Conservation (phyloP, 257 asterid genomes). For the Scutellaria minor region DNA sequence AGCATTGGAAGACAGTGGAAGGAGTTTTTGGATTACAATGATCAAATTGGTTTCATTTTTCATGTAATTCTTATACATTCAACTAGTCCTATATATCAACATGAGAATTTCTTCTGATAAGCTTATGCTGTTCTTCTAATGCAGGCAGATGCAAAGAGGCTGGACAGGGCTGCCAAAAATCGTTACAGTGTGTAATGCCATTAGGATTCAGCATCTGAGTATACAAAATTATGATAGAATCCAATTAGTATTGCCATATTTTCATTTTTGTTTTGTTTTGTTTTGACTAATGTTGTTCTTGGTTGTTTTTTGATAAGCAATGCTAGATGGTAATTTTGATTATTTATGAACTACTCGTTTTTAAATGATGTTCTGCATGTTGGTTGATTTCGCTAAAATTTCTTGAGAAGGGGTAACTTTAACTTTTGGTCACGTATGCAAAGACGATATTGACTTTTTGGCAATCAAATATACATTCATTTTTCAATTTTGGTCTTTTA, state of each 20-base stretch:
- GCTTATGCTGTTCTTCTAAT: slow-evolving; percentile 9
- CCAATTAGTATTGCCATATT: not conserved
- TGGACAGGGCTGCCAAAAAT: slow-evolving; percentile 63
- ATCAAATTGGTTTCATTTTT: slow-evolving; percentile 68
- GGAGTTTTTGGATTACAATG: slow-evolving; percentile 80
- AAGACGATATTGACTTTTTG: no score
- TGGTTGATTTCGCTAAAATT: no score
- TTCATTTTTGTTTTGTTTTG: not conserved
- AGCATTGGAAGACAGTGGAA: slow-evolving; percentile 96
- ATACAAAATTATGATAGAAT: not conserved
- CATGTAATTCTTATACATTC: slow-evolving; percentile 55
- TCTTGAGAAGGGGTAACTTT: no score
- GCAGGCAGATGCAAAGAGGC: slow-evolving; percentile 74
- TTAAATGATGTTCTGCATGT: no score
- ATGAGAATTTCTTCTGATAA: not conserved
- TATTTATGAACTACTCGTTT: no score
- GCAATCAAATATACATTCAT: no score
- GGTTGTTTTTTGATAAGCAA: not conserved
- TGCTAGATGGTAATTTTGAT: not conserved
- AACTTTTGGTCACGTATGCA: no score
- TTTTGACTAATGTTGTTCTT: not conserved
- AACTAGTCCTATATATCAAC: not conserved
- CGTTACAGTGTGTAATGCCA: slow-evolving; percentile 51
- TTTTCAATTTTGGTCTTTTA: no score
- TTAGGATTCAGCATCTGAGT: not conserved